Evolutionary conservation across 2,329 filamentous ascomycete genomes (phyloP).

Genomic region (Leptographium lundbergii): DNA sequence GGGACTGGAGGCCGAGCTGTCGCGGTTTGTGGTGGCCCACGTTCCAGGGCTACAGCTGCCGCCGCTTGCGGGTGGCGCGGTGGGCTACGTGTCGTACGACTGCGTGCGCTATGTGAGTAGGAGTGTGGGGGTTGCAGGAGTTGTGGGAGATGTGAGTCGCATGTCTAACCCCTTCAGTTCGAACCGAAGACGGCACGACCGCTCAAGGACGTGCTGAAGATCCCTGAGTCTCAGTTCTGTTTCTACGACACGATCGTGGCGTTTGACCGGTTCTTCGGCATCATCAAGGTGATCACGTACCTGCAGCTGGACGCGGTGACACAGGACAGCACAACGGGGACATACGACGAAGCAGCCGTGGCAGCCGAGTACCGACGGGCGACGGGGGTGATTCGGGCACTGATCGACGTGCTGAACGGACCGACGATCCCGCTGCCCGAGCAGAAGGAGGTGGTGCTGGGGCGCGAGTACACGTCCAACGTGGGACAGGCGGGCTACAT

Average conservation of each 20-base stretch:
- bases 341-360: constrained; percentile 26
- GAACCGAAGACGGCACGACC: constrained; percentile 89
- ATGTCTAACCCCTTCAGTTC: constrained; percentile 41
- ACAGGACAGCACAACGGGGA: constrained; percentile 1
- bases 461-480: constrained; percentile 80
- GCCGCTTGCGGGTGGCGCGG: constrained; percentile 78
- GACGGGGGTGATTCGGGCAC: constrained; percentile 47
- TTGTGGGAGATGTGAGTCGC: background rate
- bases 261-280: constrained; percentile 88
- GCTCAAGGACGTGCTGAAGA: constrained; percentile 74
- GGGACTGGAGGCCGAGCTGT: constrained; percentile 67
- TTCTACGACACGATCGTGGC: constrained; percentile 89
- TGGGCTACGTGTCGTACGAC: constrained; percentile 95
- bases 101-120: constrained; percentile 57
- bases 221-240: constrained; percentile 95
- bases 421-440: constrained; percentile 65
- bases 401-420: constrained; percentile 59
- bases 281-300: constrained; percentile 89
- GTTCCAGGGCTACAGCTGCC: constrained; percentile 75
- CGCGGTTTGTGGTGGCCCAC: constrained; percentile 64
- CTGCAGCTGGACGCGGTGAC: constrained; percentile 49
- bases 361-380: constrained; percentile 59
- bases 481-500: constrained; percentile 84
- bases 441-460: constrained; percentile 58
- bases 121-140: too few species aligned